These are phyloP conservation scores for Mortierella alpina DNA, from an alignment of 192 early-diverging fungal species.

Conservation along the genomic window DNA sequence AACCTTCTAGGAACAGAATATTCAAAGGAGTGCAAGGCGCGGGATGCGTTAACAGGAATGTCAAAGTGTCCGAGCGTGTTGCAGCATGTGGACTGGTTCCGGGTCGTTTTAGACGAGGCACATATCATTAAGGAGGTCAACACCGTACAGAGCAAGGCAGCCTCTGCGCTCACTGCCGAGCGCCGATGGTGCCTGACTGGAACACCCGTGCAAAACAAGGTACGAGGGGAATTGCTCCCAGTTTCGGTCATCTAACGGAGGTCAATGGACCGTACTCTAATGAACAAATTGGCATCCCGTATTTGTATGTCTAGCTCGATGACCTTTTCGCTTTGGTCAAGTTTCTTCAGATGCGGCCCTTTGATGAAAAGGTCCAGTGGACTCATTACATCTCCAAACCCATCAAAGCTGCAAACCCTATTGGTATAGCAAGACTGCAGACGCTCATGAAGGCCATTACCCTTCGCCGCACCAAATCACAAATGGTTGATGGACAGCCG, in stretches of 20 bases:
- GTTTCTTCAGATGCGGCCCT: constrained; percentile 74
- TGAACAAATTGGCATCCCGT: background rate
- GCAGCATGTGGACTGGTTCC: constrained; percentile 80
- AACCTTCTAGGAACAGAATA: constrained; percentile 59
- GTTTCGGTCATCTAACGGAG: background rate
- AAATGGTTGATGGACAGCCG: constrained; percentile 76
- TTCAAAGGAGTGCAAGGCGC: constrained; percentile 45
- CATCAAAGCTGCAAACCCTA: constrained; percentile 51
- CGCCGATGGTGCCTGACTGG: constrained; percentile 93
- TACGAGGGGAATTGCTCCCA: background rate
- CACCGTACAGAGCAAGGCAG: constrained; percentile 81
- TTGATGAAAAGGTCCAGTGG: constrained; percentile 56
- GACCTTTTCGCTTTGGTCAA: constrained; percentile 88
- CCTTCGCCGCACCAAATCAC: constrained; percentile 90
- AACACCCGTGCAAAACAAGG: constrained; percentile 81
- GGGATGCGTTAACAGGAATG: constrained; percentile 12
- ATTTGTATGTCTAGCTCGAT: constrained; percentile 65
- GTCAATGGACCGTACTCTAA: background rate
- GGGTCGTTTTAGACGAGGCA: constrained; percentile 94
- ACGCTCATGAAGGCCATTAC: constrained; percentile 81
- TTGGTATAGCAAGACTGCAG: constrained; percentile 62
- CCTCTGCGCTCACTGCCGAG: constrained; percentile 71
- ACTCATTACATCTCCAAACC: constrained; percentile 54
- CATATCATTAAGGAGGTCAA: constrained; percentile 90
- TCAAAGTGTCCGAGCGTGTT: constrained; percentile 54